Percentiles rank a stretch among this genome's conserved stretches.
Conservation (phyloP, 345 rosid species). For the Excoecaria cochinchinensis region DNA sequence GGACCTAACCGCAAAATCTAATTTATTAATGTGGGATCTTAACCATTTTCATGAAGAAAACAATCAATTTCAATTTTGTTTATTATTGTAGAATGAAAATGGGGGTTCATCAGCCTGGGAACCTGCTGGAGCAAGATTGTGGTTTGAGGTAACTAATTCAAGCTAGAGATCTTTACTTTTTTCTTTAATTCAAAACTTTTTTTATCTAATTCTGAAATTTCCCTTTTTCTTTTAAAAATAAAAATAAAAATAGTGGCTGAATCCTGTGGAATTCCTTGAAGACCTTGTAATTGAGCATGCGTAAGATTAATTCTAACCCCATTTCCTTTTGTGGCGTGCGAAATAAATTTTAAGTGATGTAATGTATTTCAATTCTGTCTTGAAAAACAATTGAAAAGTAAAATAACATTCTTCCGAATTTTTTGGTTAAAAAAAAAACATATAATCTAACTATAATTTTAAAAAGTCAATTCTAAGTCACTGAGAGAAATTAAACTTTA, state of each 20-base stretch:
- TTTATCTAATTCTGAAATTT: not conserved
- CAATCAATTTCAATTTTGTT: not conserved
- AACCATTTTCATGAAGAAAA: not conserved
- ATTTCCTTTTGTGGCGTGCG: not conserved
- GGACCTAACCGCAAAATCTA: too few species aligned
- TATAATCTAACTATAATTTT: too few species aligned
- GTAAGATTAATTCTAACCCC: slow-evolving; percentile 12
- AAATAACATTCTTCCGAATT: too few species aligned
- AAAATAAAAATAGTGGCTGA: slow-evolving; percentile 9
- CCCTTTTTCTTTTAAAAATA: not conserved
- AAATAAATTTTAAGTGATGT: not conserved
- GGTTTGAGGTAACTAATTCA: slow-evolving; percentile 28
- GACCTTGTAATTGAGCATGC: slow-evolving; percentile 22
- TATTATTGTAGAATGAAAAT: slow-evolving; percentile 30
- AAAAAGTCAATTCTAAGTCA: too few species aligned
- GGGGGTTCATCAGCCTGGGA: slow-evolving; percentile 50
- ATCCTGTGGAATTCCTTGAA: slow-evolving; percentile 27
- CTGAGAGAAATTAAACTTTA: too few species aligned
- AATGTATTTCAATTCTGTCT: too few species aligned
- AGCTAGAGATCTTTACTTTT: too few species aligned
- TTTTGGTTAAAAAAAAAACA: too few species aligned
- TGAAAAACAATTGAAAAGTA: too few species aligned
- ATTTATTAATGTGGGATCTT: too few species aligned
- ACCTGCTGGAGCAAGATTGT: slow-evolving; percentile 17
- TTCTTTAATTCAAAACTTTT: not conserved